phyloP scores from a whole-genome alignment of 1,139 yeast species.

The Citeromyces hawaiiensis region DNA sequence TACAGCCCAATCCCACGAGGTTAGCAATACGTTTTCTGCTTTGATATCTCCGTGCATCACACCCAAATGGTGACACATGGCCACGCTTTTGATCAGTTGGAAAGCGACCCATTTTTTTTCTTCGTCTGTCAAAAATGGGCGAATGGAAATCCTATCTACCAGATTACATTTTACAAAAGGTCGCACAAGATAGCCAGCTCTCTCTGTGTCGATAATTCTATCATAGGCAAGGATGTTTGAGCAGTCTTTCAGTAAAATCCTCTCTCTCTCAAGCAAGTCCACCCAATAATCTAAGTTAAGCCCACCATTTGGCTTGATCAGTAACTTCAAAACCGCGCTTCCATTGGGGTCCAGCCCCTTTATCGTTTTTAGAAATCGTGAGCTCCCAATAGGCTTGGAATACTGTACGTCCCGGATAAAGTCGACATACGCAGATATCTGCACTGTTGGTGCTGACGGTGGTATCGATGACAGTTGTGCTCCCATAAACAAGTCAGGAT shows the following conservation, averaged over 20 bases:
- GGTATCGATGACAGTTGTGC: constrained; percentile 75
- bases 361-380: constrained; percentile 77
- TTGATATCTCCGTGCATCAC: constrained; percentile 86
- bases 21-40: constrained; percentile 74
- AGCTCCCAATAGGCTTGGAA: constrained; percentile 55
- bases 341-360: constrained; percentile 64
- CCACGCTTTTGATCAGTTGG: constrained; percentile 54
- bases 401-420: constrained; percentile 67
- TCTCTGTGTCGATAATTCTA: constrained; percentile 70
- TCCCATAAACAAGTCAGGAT: no score
- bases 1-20: constrained; percentile 83
- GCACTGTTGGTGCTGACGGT: constrained; percentile 87
- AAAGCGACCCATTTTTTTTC: constrained; percentile 80
- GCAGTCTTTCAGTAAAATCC: constrained; percentile 28
- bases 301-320: constrained; percentile 56
- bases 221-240: constrained; percentile 63
- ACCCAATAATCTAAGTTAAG: constrained; percentile 19
- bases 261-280: constrained; percentile 21
- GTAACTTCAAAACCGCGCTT: constrained; percentile 61
- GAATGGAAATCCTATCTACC: constrained; percentile 74
- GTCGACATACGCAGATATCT: constrained; percentile 79
- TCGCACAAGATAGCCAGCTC: constrained; percentile 84
- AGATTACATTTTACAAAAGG: constrained; percentile 69
- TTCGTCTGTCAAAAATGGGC: constrained; percentile 74
- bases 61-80: constrained; percentile 46